Conservation (phyloP, 2,329 filamentous ascomycete genomes). For the Leptographium lundbergii region DNA sequence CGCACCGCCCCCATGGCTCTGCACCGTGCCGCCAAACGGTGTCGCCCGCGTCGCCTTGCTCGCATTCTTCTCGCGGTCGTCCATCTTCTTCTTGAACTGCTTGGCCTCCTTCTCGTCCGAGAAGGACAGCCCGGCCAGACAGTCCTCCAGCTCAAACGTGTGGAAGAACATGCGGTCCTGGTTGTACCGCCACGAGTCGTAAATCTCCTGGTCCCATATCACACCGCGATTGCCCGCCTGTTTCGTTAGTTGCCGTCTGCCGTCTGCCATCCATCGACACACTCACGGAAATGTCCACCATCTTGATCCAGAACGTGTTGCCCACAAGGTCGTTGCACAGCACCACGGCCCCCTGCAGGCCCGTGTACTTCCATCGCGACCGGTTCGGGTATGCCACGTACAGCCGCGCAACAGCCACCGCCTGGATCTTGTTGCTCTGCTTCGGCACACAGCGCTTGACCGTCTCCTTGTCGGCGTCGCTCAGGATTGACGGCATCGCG, state of each 20-base stretch:
- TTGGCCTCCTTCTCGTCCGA: slow-evolving; percentile 95
- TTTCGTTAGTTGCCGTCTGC: slow-evolving; percentile 29
- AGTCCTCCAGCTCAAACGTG: slow-evolving; percentile 90
- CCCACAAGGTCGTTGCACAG: slow-evolving; percentile 90
- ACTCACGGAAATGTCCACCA: slow-evolving; percentile 88
- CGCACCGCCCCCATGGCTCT: slow-evolving; percentile 21
- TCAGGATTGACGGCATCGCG: slow-evolving; percentile 55
- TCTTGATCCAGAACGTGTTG: slow-evolving; percentile 92
- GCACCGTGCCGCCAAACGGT: slow-evolving; percentile 48
- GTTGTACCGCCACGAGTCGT: slow-evolving; percentile 88
- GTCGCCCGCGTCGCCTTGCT: slow-evolving; percentile 74
- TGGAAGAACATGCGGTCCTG: slow-evolving; percentile 97
- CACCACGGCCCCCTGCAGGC: slow-evolving; percentile 81
- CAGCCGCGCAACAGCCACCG: slow-evolving; percentile 82
- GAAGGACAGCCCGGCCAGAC: slow-evolving; percentile 80
- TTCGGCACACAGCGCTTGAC: slow-evolving; percentile 93
- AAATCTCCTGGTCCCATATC: slow-evolving; percentile 96
- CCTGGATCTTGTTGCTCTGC: slow-evolving; percentile 91
- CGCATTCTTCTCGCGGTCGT: slow-evolving; percentile 88
- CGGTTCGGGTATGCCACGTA: slow-evolving; percentile 85
- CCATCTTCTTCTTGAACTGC: slow-evolving; percentile 94
- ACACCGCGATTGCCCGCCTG: slow-evolving; percentile 60
- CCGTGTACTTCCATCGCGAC: slow-evolving; percentile 85
- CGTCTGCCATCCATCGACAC: background rate
- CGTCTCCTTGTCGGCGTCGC: slow-evolving; percentile 88